Conservation (phyloP, 148 eudicot species). For the Gaultheria prostrata region DNA sequence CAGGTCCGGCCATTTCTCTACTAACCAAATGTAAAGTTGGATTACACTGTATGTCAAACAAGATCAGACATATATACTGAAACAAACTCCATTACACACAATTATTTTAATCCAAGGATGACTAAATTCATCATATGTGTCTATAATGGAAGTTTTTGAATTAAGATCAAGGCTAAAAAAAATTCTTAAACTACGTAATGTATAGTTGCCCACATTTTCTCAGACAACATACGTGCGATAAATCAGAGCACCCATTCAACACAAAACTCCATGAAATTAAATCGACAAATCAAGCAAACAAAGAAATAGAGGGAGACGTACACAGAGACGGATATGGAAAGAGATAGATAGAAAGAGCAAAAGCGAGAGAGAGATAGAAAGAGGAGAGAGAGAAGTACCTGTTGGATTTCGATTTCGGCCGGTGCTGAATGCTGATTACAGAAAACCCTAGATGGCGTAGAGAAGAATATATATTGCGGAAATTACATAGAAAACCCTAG, state of each 20-base stretch:
- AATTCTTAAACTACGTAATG: not conserved
- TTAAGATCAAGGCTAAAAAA: not conserved
- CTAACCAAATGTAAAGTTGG: not conserved
- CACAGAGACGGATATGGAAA: not conserved
- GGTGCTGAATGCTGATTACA: not conserved
- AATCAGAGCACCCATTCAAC: not conserved
- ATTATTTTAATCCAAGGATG: not conserved
- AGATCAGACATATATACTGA: too few species aligned
- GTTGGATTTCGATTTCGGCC: not conserved
- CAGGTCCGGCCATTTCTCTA: slow-evolving; percentile 44
- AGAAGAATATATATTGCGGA: not conserved
- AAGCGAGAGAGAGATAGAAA: too few species aligned
- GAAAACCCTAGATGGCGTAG: not conserved
- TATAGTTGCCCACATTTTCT: not conserved
- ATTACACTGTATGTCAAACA: not conserved
- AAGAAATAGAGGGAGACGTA: not conserved
- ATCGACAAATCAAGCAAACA: not conserved
- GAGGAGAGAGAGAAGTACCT: not conserved
- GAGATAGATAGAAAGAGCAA: not conserved
- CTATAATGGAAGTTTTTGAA: not conserved
- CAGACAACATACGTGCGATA: not conserved
- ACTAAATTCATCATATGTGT: too few species aligned
- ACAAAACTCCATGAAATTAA: not conserved
- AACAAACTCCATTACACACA: not conserved
- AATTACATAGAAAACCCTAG: not conserved